Evolutionary conservation across 2,329 filamentous ascomycete genomes (phyloP).

Genomic region (Microsporum canis): DNA sequence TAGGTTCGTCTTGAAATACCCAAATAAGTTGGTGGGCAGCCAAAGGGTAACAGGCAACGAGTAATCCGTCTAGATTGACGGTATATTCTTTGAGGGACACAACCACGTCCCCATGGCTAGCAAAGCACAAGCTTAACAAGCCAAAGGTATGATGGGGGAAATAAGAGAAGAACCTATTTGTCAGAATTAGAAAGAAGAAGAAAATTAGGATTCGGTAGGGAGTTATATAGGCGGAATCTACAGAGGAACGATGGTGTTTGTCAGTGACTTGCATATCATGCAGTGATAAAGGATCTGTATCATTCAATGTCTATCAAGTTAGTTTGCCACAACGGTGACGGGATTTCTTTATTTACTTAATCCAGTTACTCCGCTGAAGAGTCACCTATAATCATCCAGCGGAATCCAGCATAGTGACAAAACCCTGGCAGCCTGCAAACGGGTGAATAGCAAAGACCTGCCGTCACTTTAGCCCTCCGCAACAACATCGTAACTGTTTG

Average conservation of each 20-base stretch:
- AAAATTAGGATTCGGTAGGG: background rate
- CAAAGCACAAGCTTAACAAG: background rate
- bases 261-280: background rate
- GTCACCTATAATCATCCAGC: background rate
- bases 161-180: background rate
- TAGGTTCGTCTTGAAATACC: too few relatives aligned
- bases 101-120: too few relatives aligned
- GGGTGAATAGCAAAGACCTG: background rate
- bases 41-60: too few relatives aligned
- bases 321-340: background rate
- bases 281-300: background rate
- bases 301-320: conserved; percentile 1
- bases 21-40: too few relatives aligned
- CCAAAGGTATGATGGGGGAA: background rate
- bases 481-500: conserved; percentile 63
- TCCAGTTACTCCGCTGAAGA: background rate
- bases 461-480: conserved; percentile 39
- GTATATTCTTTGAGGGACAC: too few relatives aligned
- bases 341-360: background rate
- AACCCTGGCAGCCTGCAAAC: background rate
- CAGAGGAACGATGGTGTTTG: background rate
- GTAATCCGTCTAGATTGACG: too few relatives aligned
- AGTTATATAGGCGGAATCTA: background rate
- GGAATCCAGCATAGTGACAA: background rate
- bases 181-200: background rate